Base-by-base conservation (phyloP, 768 basidiomycete genomes). In the Boletus subparvulus region DNA sequence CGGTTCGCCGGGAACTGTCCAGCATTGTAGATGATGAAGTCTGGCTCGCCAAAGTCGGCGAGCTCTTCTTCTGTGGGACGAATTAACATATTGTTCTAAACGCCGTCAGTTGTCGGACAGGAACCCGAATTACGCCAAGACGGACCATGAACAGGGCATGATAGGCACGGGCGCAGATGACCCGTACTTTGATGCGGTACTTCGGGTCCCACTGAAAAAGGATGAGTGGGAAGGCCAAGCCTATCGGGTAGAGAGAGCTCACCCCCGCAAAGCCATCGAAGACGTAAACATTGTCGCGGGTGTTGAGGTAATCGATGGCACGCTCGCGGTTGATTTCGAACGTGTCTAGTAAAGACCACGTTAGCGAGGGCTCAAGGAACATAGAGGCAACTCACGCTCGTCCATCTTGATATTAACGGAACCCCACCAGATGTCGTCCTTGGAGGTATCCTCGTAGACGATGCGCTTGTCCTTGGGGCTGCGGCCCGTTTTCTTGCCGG, bases 1-100 rank as follows among this genome's bases (percentile, higher is more conserved):
- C 97, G 90, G 75, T 99, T 99, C 65, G 97, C 97, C 14, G 97
- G 96, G 88, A 99, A 98, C 74, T 98, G 95, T 61, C 97, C 97
- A 45, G 97, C 97, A 75, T 98, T 98, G 85, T 98, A 98, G 75
- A 99, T 98, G 78, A 94, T 97, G 75, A 99, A 99, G 70, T 99
- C 97, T 44, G 97, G 97, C 68, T 96, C 92, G 70, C 96, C 97
- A 71, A 97, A 99, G 70, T 88, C 82, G 59, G 85, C 86, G 41
- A 99, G 85, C 75, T 99, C 94, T 65, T 95, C 91, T 54, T 91
- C 86, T 6, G 95, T 96, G 41, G 97, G 97, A 55, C 97, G 92
- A 74, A 99, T 99, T 59, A 99, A 85, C 97, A 99, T 98, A 83
- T 98, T 98, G 78, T 98, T 90, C 92, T 94, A 70, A 17, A 26